Conservation (phyloP, 2,329 filamentous ascomycete species). For the Sporothrix brasiliensis region DNA sequence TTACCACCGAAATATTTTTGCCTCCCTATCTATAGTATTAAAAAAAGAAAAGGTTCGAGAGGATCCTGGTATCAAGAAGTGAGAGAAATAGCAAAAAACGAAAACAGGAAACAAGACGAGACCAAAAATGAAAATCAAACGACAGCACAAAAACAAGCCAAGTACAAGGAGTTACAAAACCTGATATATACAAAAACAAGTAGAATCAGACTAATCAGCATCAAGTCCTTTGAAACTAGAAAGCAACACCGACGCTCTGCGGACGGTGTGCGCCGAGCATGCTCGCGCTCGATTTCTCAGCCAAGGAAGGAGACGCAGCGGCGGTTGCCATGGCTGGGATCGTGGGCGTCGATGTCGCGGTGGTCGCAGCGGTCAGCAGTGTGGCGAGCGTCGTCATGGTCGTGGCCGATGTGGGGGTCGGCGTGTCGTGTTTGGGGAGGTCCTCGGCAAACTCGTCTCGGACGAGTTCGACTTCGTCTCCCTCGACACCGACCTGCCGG, state of each 20-base stretch:
- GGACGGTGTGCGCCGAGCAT: constrained; percentile 38
- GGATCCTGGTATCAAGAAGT: constrained; percentile 29
- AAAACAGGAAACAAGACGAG: not conserved
- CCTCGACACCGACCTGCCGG: constrained; percentile 40
- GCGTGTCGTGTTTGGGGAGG: constrained; percentile 44
- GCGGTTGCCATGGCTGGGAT: constrained; percentile 16
- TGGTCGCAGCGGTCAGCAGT: constrained; percentile 15
- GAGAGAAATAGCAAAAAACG: constrained; percentile 5
- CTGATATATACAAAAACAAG: not conserved
- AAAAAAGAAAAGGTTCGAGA: constrained; percentile 1
- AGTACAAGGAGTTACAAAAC: not conserved
- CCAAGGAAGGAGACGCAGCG: constrained; percentile 7
- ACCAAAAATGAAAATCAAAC: not conserved
- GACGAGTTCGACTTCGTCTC: constrained; percentile 45
- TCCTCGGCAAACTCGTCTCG: constrained; percentile 43
- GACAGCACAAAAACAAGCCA: not conserved
- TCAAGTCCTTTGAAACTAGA: constrained; percentile 6
- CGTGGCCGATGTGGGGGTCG: constrained; percentile 44
- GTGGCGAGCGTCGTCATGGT: constrained; percentile 45
- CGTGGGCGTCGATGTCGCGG: constrained; percentile 26
- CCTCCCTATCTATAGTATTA: constrained; percentile 23
- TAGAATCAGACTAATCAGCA: not conserved
- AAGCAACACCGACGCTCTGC: constrained; percentile 53
- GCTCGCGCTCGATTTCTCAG: constrained; percentile 20
- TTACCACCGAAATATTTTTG: constrained; percentile 16